Percentiles rank a stretch among this genome's conserved stretches.
phyloP scores from a whole-genome alignment of 306 rosid species.

The Hippophae rhamnoides region DNA sequence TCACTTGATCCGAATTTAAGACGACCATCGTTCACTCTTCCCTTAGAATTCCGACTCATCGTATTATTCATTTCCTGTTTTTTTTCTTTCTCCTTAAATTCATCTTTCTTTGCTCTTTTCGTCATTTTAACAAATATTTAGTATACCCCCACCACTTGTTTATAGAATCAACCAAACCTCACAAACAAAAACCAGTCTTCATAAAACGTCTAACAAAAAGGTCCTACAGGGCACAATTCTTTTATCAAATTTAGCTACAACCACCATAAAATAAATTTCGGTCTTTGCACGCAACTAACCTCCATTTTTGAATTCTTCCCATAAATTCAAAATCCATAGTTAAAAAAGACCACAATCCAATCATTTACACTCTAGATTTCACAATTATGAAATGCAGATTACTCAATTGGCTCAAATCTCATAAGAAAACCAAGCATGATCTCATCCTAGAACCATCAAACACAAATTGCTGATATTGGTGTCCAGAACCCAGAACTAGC shows the following conservation, averaged over 20 bases:
- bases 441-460: conserved; percentile 14
- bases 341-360: conserved; percentile 7
- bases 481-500: background rate
- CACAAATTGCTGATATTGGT: too few species aligned
- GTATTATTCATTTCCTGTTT: conserved; percentile 25
- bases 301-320: conserved; percentile 24
- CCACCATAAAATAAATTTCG: conserved; percentile 24
- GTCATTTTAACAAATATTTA: conserved; percentile 37
- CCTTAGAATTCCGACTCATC: conserved; percentile 26
- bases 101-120: conserved; percentile 20
- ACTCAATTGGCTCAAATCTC: conserved; percentile 6
- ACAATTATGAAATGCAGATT: conserved; percentile 9
- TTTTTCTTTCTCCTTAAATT: conserved; percentile 25
- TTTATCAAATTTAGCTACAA: conserved; percentile 12
- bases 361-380: conserved; percentile 10
- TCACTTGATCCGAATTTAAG: conserved; percentile 50
- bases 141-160: conserved; percentile 19
- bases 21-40: conserved; percentile 55
- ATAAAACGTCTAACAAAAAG: conserved; percentile 14
- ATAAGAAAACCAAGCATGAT: conserved; percentile 16
- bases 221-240: conserved; percentile 10
- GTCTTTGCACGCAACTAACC: conserved; percentile 34
- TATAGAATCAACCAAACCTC: conserved; percentile 24
- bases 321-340: conserved; percentile 14
- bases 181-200: conserved; percentile 21